Base-by-base conservation (phyloP, 106 monocot genomes). In the Allium sativum region DNA sequence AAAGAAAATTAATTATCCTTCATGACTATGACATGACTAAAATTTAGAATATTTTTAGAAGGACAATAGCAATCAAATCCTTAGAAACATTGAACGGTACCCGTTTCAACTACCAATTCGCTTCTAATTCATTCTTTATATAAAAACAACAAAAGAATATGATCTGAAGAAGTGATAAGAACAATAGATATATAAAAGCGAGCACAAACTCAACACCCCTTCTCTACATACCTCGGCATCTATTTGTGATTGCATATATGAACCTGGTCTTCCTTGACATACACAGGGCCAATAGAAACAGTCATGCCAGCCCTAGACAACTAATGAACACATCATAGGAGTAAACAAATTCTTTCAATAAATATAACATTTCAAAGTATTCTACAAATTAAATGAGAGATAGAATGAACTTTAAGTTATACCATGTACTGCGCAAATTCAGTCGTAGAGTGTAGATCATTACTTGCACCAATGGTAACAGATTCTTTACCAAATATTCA, bases 271-370 rank as follows among this genome's bases (percentile, higher is more conserved):
- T 91, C 96, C 79, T 87, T 96, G 20, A 96, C 69, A 72, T 76
- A 78, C 10, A 96, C 79, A 53, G 96, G 95, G 6, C 96, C 90
- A 75, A 96, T 87, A 48, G 73, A 62, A 46, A 82, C 84, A 65
- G 90, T 96, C 96, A 96, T 96, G 63, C 96, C 96, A 82, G 90
- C 87, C 46, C 81, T 76, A 73, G 96, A 91, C 16, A 96, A 87
- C 96, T 96, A 58, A 14, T 46, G 4, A 52, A 51, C 45, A 13
- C 15, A 51, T 14, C 13, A 54, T 20, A 13, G 12, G 44, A 21
- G 12, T 21, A 21, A 6, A 51, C 21, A 48, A 41, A 65, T 9
- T 12, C 4, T 50, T 50, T 11, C 6, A 50, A 15, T 11, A 50
- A 7, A 50, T 15, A 50, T 15, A 1, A 11, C 48, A 50, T 15